Evolutionary conservation across 306 rosid genomes (phyloP).

Genomic region (Carpinus viminea): DNA sequence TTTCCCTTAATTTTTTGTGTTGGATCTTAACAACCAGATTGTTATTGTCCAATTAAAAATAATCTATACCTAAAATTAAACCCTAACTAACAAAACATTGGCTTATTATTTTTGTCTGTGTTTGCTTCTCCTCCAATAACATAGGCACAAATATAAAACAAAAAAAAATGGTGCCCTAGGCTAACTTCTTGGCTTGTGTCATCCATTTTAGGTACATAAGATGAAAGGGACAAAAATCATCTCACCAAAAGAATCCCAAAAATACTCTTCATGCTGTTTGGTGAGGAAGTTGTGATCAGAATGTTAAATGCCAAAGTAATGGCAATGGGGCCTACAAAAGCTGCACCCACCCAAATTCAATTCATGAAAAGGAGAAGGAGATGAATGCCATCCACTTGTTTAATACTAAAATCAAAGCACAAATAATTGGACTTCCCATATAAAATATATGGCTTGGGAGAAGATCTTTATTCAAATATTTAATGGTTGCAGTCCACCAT

Average conservation of each 20-base stretch:
- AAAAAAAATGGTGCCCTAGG: background rate
- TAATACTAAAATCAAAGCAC: conserved; percentile 1
- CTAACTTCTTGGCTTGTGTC: conserved; percentile 11
- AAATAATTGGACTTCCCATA: conserved; percentile 1
- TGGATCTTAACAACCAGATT: background rate
- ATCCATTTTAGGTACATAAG: background rate
- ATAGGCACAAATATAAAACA: background rate
- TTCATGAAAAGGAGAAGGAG: conserved; percentile 33
- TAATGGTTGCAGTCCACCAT: background rate
- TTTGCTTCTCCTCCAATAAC: background rate
- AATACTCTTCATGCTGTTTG: conserved; percentile 26
- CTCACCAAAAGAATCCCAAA: conserved; percentile 18
- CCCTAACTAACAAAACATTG: background rate
- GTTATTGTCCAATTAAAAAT: background rate
- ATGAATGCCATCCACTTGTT: conserved; percentile 29
- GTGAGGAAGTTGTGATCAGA: conserved; percentile 27
- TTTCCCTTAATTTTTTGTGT: too few species aligned
- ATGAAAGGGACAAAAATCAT: conserved; percentile 30
- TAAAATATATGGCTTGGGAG: conserved; percentile 12
- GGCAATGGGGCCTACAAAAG: conserved; percentile 25
- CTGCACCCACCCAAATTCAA: conserved; percentile 29
- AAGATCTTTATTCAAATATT: background rate
- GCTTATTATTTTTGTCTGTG: background rate
- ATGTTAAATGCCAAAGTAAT: conserved; percentile 24
- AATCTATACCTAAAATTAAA: background rate